Base-by-base conservation (phyloP, 2,329 filamentous ascomycete species). In the Fusarium nanum region DNA sequence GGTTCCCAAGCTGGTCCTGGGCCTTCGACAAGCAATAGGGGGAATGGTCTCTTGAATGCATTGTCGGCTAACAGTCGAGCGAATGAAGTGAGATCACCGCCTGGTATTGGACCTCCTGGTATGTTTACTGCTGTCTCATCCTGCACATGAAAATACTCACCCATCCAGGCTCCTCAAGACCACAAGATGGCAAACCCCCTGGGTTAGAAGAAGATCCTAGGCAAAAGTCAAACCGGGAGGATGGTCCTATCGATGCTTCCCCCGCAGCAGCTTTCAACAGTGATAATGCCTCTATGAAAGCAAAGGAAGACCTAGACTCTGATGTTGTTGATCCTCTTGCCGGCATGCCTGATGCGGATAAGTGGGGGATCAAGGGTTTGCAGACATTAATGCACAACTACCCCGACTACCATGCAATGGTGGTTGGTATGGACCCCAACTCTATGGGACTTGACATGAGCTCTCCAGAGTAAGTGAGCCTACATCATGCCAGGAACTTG, bases 311-410 rank as follows among this genome's bases (percentile, higher is more conserved):
- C 47, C 81, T 83, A 56, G 82, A 83, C 9, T 78, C 80, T 7
- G 83, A 85, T 40, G 78, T 83, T 13, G 83, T 87, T 68, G 88
- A 91, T 75, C 88, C 88, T 47, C 80, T 91, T 27, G 82, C 83
- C 49, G 86, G 87, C 47, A 89, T 91, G 88, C 79, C 85, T n/a
- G 83, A 86, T 6, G 84, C 84, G 41, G 89, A 91, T 73, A 89
- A 86, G 75, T 91, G 85, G 84, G 89, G 89, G 7, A 82, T 91
- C 49, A 91, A 91, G 76, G 89, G 89, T 12, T 81, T 91, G 63
- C 83, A 85, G 60, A 86, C 87, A 32, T 79, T 91, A 77, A 90
- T 91, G 84, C 88, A 87, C 78, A 89, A 86, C 75, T 89, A 86
- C 68, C 86, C 87, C 16, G 87, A 90, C 70, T 91, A 89, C 76